phyloP scores from a whole-genome alignment of 192 early-diverging fungal species.

The Dimargaris xerosporica region DNA sequence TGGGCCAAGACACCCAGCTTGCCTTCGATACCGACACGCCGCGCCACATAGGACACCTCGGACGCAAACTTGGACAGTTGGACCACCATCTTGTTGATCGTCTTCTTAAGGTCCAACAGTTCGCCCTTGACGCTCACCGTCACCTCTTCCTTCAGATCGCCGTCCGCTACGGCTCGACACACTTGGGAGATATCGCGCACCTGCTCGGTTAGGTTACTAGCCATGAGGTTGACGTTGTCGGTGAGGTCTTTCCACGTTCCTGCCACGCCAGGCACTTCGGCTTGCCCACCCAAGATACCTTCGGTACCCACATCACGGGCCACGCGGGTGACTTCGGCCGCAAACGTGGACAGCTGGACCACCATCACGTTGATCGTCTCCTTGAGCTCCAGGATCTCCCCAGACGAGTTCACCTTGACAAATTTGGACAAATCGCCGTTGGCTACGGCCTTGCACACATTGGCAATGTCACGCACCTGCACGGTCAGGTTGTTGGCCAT shows the following conservation, averaged over 20 bases:
- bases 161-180: conserved; percentile 45
- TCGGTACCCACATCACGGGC: conserved; percentile 49
- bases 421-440: conserved; percentile 40
- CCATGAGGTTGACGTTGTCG: conserved; percentile 56
- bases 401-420: conserved; percentile 36
- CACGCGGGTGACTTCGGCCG: conserved; percentile 37
- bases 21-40: conserved; percentile 53
- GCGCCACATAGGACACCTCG: conserved; percentile 45
- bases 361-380: conserved; percentile 50
- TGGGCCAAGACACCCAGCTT: conserved; percentile 62
- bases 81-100: conserved; percentile 46
- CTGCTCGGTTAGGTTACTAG: conserved; percentile 47
- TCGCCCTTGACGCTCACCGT: conserved; percentile 37
- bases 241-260: conserved; percentile 53
- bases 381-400: conserved; percentile 50
- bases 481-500: conserved; percentile 49
- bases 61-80: conserved; percentile 40
- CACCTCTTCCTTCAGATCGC: conserved; percentile 38
- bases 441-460: conserved; percentile 45
- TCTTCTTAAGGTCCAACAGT: conserved; percentile 38
- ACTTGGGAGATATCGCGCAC: conserved; percentile 50
- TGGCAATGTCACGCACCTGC: conserved; percentile 45
- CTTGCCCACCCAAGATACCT: conserved; percentile 47
- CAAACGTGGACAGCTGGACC: conserved; percentile 32
- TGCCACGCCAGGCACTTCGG: conserved; percentile 36